Evolutionary conservation across 805 yeast species (phyloP).

Genomic region (Ogataea parapolymorpha): DNA sequence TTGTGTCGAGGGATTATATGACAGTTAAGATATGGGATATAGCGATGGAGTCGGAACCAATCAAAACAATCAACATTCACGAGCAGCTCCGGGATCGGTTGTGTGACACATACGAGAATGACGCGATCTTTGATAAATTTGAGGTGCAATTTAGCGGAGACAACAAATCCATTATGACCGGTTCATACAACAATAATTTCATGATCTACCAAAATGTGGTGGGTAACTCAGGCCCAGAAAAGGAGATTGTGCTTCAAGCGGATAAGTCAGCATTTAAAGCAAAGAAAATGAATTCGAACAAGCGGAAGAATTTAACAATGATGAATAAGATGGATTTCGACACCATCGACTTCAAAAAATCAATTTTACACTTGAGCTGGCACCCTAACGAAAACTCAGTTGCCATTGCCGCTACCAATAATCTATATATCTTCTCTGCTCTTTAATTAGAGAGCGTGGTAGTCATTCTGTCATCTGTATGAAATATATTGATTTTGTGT

Average conservation of each 20-base stretch:
- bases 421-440: slow-evolving; percentile 80
- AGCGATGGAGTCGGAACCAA: slow-evolving; percentile 92
- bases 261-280: slow-evolving; percentile 94
- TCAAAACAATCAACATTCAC: slow-evolving; percentile 92
- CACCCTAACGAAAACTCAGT: slow-evolving; percentile 96
- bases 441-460: slow-evolving; percentile 34
- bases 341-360: slow-evolving; percentile 88
- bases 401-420: slow-evolving; percentile 98
- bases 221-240: slow-evolving; percentile 32
- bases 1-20: slow-evolving; percentile 96
- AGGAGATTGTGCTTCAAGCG: slow-evolving; percentile 88
- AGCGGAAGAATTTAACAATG: slow-evolving; percentile 38
- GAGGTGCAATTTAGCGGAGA: slow-evolving; percentile 96
- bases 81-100: slow-evolving; percentile 89
- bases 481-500: slow-evolving; percentile 12
- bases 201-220: slow-evolving; percentile 91
- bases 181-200: slow-evolving; percentile 94
- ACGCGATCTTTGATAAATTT: slow-evolving; percentile 96
- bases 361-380: slow-evolving; percentile 95
- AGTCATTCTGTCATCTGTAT: slow-evolving; percentile 7
- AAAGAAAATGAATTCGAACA: slow-evolving; percentile 55
- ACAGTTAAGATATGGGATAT: slow-evolving; percentile 98
- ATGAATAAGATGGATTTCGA: slow-evolving; percentile 67
- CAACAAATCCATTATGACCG: slow-evolving; percentile 89
- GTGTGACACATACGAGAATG: slow-evolving; percentile 97